These are phyloP conservation scores for Sordariomycetes sp. DNA, from an alignment of 2,329 filamentous ascomycete species.

Conservation along the genomic window DNA sequence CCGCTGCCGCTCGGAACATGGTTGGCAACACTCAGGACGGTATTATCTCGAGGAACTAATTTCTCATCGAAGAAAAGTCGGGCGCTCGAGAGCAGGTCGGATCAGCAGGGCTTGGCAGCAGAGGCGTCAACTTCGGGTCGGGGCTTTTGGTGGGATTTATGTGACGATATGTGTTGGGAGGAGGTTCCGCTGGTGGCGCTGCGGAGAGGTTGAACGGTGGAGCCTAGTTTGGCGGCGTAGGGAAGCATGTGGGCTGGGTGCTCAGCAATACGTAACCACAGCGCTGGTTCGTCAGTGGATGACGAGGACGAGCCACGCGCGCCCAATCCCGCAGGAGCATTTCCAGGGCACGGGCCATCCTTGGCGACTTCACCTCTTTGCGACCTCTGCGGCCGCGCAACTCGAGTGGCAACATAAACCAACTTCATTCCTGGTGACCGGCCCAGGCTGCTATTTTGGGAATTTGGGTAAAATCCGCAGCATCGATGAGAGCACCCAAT, in stretches of 20 bases:
- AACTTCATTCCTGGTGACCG: too few species aligned
- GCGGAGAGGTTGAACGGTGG: neutral
- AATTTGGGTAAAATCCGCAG: too few species aligned
- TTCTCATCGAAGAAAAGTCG: neutral
- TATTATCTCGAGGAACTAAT: neutral
- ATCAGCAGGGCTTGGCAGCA: neutral
- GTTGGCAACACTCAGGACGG: constrained; percentile 13
- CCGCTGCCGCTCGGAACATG: constrained; percentile 50
- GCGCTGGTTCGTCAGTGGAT: constrained; percentile 4
- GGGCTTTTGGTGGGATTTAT: neutral
- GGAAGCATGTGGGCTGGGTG: neutral
- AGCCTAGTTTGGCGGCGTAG: neutral
- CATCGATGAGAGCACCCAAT: too few species aligned
- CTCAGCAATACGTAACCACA: constrained; percentile 4
- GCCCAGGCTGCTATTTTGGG: too few species aligned
- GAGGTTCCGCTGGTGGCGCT: neutral
- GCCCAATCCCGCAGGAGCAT: neutral
- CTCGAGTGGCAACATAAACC: too few species aligned
- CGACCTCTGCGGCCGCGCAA: too few species aligned
- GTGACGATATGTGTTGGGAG: neutral
- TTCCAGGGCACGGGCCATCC: neutral
- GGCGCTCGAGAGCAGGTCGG: neutral
- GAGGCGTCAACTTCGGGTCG: too few species aligned
- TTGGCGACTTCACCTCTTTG: neutral
- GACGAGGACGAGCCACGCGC: neutral